Evolutionary conservation across 345 rosid species (phyloP).

Genomic region (Mangifera indica): DNA sequence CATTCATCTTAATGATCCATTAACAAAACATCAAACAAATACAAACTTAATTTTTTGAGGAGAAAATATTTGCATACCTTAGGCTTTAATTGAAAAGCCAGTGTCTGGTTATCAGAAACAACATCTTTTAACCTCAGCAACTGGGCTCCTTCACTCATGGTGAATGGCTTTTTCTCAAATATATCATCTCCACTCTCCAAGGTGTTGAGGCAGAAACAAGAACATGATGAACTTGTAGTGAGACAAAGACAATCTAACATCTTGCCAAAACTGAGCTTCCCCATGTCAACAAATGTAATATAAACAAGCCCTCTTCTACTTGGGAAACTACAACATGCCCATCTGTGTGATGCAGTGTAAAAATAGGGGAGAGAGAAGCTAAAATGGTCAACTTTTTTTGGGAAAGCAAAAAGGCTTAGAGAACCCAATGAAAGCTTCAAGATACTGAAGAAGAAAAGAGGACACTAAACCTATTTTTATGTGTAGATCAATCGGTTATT

Average conservation of each 20-base stretch:
- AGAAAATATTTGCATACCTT: slow-evolving; percentile 43
- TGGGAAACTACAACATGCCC: slow-evolving; percentile 15
- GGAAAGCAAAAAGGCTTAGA: slow-evolving; percentile 20
- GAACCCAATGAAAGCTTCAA: background rate
- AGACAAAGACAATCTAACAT: slow-evolving; percentile 48
- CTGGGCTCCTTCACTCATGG: slow-evolving; percentile 35
- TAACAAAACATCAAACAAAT: background rate
- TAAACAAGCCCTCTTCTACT: slow-evolving; percentile 6
- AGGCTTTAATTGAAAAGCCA: slow-evolving; percentile 86
- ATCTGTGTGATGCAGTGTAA: background rate
- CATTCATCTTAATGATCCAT: slow-evolving; percentile 11
- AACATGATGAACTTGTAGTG: slow-evolving; percentile 41
- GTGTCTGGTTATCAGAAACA: slow-evolving; percentile 58
- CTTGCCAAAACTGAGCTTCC: slow-evolving; percentile 53
- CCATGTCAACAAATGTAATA: slow-evolving; percentile 35
- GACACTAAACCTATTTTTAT: background rate
- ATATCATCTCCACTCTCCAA: slow-evolving; percentile 43
- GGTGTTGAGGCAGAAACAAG: slow-evolving; percentile 64
- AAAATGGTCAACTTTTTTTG: slow-evolving; percentile 27
- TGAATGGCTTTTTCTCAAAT: slow-evolving; percentile 46
- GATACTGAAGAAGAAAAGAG: slow-evolving; percentile 3
- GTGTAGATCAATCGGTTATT: slow-evolving; percentile 9
- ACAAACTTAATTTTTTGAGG: too few species aligned
- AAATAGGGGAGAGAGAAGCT: slow-evolving; percentile 5
- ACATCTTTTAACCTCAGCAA: slow-evolving; percentile 60